Conservation (phyloP, 306 rosid genomes). For the Sicyos edulis region DNA sequence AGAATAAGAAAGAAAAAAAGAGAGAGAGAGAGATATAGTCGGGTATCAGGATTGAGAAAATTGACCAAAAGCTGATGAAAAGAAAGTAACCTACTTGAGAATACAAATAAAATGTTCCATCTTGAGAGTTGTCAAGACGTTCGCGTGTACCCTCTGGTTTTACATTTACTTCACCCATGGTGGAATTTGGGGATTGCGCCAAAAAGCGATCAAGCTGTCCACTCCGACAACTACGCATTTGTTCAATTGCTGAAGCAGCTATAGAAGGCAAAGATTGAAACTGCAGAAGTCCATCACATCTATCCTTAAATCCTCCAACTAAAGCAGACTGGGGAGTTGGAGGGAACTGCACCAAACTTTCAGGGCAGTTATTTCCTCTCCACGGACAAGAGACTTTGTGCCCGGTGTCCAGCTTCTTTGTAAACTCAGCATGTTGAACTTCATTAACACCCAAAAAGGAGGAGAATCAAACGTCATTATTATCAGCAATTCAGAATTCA, state of each 20-base stretch:
- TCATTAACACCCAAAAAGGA: constrained; percentile 34
- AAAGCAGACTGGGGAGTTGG: constrained; percentile 86
- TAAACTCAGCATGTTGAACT: constrained; percentile 85
- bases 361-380: constrained; percentile 96
- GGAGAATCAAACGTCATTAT: constrained; percentile 13
- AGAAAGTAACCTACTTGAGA: constrained; percentile 52
- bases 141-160: constrained; percentile 64
- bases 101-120: constrained; percentile 62
- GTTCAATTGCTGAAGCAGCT: constrained; percentile 76
- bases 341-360: constrained; percentile 96
- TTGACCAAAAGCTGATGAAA: constrained; percentile 12
- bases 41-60: neutral
- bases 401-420: constrained; percentile 73
- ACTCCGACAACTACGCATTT: constrained; percentile 59
- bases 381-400: constrained; percentile 81
- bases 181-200: constrained; percentile 39
- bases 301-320: constrained; percentile 90
- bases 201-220: constrained; percentile 72
- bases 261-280: constrained; percentile 73
- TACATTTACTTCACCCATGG: constrained; percentile 53
- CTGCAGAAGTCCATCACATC: constrained; percentile 94
- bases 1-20: constrained; percentile 16
- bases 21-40: no score
- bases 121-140: constrained; percentile 61
- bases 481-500: constrained; percentile 26